phyloP scores from a whole-genome alignment of 2,329 filamentous ascomycete genomes.

The Alternaria sp. region DNA sequence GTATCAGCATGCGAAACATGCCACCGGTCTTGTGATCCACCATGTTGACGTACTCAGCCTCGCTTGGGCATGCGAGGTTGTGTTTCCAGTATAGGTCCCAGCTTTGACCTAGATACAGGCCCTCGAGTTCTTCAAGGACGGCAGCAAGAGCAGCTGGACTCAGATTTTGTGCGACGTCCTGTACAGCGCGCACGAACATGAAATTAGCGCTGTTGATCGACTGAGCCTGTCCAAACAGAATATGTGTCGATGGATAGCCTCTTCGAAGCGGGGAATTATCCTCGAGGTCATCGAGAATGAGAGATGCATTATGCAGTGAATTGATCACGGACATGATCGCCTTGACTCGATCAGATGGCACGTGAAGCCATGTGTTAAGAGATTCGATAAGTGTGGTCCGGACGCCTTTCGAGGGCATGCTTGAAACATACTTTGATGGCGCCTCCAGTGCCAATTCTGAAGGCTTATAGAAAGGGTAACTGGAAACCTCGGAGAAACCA shows the following conservation, averaged over 20 bases:
- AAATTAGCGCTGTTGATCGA: not conserved
- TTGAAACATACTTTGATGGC: not conserved
- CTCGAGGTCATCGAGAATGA: not conserved
- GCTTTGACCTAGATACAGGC: not conserved
- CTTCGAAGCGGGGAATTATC: not conserved
- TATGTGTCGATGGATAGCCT: not conserved
- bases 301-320: not conserved
- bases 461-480: not conserved
- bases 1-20: not conserved
- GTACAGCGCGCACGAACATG: not conserved
- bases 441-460: not conserved
- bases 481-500: not conserved
- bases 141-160: not conserved
- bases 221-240: not conserved
- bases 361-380: not conserved
- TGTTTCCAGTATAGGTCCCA: not conserved
- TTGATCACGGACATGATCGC: not conserved
- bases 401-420: slow-evolving; percentile 7
- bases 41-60: not conserved
- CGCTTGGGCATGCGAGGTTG: not conserved
- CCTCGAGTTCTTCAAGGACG: not conserved
- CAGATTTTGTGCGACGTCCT: not conserved
- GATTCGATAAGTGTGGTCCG: not conserved
- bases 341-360: not conserved
- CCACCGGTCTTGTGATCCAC: slow-evolving; percentile 4